A percentile compares a stretch with the other conserved stretches of the same genome.
Conservation (phyloP, 2,329 filamentous ascomycete species). For the Magnaporthales sp. region DNA sequence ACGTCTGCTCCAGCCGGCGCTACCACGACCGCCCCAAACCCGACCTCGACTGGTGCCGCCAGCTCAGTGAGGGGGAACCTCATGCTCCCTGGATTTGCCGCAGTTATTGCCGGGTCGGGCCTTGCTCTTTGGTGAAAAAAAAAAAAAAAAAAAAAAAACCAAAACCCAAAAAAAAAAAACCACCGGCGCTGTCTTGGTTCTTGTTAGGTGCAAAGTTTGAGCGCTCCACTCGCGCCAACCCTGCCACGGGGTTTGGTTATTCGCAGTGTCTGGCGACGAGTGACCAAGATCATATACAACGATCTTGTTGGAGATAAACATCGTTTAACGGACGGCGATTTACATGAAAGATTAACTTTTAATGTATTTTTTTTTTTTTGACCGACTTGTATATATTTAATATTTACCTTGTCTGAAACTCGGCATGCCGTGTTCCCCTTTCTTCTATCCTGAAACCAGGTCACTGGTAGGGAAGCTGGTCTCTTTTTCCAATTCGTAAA, state of each 20-base stretch:
- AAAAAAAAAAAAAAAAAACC: too few species aligned
- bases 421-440: not conserved
- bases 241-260: too few species aligned
- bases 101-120: not conserved
- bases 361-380: not conserved
- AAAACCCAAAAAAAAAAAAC: not conserved
- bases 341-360: not conserved
- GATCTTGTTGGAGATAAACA: too few species aligned
- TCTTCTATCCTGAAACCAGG: conserved; percentile 10
- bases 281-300: too few species aligned
- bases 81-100: not conserved
- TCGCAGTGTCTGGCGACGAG: too few species aligned
- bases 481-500: conserved; percentile 8
- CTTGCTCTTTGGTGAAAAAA: not conserved
- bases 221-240: too few species aligned
- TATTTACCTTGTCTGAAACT: not conserved
- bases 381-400: not conserved
- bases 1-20: not conserved
- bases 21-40: not conserved
- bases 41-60: not conserved
- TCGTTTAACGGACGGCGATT: not conserved
- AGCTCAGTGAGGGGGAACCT: not conserved
- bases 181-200: too few species aligned
- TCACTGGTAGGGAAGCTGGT: conserved; percentile 10
- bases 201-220: too few species aligned